Conservation (phyloP, 2,329 filamentous ascomycete species). For the Phyllosticta citriasiana region DNA sequence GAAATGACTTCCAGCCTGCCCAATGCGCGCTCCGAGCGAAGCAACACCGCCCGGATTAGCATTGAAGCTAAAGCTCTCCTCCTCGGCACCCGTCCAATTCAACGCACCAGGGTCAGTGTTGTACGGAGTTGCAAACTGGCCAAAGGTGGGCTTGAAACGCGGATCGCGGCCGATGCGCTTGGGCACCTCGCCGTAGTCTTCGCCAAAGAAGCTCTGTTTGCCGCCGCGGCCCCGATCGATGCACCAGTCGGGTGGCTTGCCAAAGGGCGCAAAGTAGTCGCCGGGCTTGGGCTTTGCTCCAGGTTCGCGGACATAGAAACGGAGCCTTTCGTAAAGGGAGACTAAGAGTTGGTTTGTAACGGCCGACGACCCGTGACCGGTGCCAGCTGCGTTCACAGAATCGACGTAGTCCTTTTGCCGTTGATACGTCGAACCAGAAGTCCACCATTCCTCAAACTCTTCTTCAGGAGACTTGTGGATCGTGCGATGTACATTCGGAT, state of each 20-base stretch:
- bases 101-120: too few species aligned
- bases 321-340: conserved; percentile 33
- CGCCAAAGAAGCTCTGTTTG: conserved; percentile 33
- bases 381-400: conserved; percentile 9
- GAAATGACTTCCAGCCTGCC: not conserved
- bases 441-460: conserved; percentile 34
- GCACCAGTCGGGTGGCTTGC: conserved; percentile 26
- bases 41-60: not conserved
- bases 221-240: conserved; percentile 27
- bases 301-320: conserved; percentile 23
- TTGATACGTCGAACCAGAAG: conserved; percentile 11
- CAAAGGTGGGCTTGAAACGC: conserved; percentile 1
- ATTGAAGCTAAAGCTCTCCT: not conserved
- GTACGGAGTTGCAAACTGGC: not conserved
- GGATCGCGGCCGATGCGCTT: conserved; percentile 9
- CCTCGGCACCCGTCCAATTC: not conserved
- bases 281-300: conserved; percentile 6
- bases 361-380: conserved; percentile 10
- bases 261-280: conserved; percentile 34
- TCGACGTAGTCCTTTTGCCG: conserved; percentile 3
- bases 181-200: conserved; percentile 7
- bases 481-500: conserved; percentile 19
- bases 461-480: conserved; percentile 21
- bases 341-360: conserved; percentile 29
- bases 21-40: not conserved